Evolutionary conservation across 1,284 basidiomycete species (phyloP).

Genomic region (Filobasidium uniguttulatum): DNA sequence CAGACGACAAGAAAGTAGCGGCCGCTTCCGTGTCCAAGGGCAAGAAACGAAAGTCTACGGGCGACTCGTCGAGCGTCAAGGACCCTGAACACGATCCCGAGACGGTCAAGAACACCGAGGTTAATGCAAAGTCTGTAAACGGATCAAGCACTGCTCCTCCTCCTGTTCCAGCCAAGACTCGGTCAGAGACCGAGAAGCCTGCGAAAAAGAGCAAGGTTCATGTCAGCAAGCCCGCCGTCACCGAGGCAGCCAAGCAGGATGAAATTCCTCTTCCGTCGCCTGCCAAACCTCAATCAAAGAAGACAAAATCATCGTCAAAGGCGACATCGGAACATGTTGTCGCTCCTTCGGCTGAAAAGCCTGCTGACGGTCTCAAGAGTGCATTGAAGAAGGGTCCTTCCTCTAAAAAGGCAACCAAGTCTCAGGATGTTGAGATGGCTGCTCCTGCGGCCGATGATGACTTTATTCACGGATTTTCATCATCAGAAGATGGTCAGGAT

Average conservation of each 20-base stretch:
- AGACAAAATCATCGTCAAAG: constrained; percentile 26
- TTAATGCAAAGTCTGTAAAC: background rate
- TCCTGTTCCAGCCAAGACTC: background rate
- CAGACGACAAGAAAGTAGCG: background rate
- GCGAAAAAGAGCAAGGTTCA: constrained; percentile 2
- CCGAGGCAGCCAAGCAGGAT: constrained; percentile 3
- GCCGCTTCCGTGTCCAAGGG: background rate
- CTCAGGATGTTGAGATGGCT: constrained; percentile 16
- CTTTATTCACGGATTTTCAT: constrained; percentile 54
- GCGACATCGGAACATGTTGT: constrained; percentile 16
- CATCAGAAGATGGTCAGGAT: constrained; percentile 45
- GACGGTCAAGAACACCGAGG: background rate
- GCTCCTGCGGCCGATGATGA: constrained; percentile 35
- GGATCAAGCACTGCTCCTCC: too few species aligned
- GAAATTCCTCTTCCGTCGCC: constrained; percentile 5
- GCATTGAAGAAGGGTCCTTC: constrained; percentile 3
- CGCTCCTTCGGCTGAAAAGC: constrained; percentile 10
- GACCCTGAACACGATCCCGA: constrained; percentile 2
- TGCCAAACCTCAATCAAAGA: constrained; percentile 3
- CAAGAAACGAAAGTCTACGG: constrained; percentile 1
- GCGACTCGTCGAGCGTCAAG: background rate
- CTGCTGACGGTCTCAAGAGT: constrained; percentile 10
- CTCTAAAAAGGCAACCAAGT: constrained; percentile 10
- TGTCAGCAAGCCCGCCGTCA: constrained; percentile 10
- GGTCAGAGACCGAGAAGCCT: background rate